Evolutionary conservation across 2,329 filamentous ascomycete genomes (phyloP).

Genomic region (Cordyceps tenuipes): DNA sequence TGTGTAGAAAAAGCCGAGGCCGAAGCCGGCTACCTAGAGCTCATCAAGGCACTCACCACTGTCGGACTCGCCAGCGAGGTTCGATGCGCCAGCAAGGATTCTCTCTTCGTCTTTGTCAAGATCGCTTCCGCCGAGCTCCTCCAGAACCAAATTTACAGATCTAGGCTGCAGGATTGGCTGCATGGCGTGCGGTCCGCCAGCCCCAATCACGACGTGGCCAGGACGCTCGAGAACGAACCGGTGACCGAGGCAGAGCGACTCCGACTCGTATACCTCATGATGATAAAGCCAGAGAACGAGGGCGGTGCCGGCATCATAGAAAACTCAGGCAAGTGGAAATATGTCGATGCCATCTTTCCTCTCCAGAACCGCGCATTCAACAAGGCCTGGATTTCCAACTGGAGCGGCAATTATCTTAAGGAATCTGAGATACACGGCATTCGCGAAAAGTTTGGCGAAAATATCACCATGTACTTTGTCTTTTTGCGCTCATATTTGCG

Average conservation of each 20-base stretch:
- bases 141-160: slow-evolving; percentile 72
- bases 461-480: slow-evolving; percentile 90
- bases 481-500: slow-evolving; percentile 87
- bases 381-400: slow-evolving; percentile 63
- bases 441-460: slow-evolving; percentile 69
- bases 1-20: slow-evolving; percentile 57
- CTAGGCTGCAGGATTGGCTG: slow-evolving; percentile 87
- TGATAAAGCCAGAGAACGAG: slow-evolving; percentile 63
- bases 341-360: slow-evolving; percentile 67
- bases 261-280: slow-evolving; percentile 78
- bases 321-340: slow-evolving; percentile 59
- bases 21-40: slow-evolving; percentile 65
- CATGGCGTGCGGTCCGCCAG: slow-evolving; percentile 74
- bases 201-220: slow-evolving; percentile 63
- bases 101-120: slow-evolving; percentile 75
- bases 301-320: slow-evolving; percentile 74
- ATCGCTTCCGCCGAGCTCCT: slow-evolving; percentile 69
- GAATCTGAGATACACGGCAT: slow-evolving; percentile 63
- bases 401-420: slow-evolving; percentile 62
- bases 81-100: slow-evolving; percentile 65
- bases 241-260: slow-evolving; percentile 83
- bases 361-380: slow-evolving; percentile 73
- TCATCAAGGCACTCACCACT: slow-evolving; percentile 64
- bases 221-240: slow-evolving; percentile 62
- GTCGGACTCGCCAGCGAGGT: slow-evolving; percentile 87